Evolutionary conservation across 371 early-diverging fungal species (phyloP), one percentile per base, ranked within the genome.

Genomic region (Dichotomocladium elegans): DNA sequence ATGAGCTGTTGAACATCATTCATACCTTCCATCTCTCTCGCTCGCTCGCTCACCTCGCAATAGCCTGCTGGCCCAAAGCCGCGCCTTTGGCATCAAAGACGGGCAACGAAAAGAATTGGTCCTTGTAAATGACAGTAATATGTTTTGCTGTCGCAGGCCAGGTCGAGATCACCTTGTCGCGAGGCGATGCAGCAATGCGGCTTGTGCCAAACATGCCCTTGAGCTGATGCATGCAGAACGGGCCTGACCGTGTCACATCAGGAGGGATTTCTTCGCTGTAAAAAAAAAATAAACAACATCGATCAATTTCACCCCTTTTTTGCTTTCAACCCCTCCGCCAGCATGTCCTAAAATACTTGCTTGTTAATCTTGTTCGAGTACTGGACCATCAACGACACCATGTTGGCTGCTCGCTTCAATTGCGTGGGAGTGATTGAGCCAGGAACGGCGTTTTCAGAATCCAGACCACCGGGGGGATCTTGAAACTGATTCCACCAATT

Each of bases 201-300:
- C 82, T 79, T 1, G 88, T 80, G n/a, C 93, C 91, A 72, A 95
- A 94, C 65, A 92, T 80, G 29, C 80, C 75, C 52, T 82, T 83
- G 64, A 88, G 86, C 71, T 96, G 95, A 69, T 94, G 81, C 96
- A 96, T 95, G 66, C 93, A 92, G 26, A 93, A 67, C 0, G 94
- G 91, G 1, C 71, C 70, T 28, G 85, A 82, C 25, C 83, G 78
- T 33, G 86, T 79, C 46, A 60, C 63, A 55, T 94, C 95, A 8
- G 90, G 77, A 8, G 89, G 77, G 47, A 94, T 56, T 25, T 62
- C 46, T 55, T 87, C 83, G 17, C 74, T 77, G 22, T 4, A 14
- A 4, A 7, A 17, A 1, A 45, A 34, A 25, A 21, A 22, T 41
- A 2, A 31, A n/a, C 15, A 8, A 11, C 19, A 30, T 0, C 22